Percentiles rank a stretch among this genome's conserved stretches.
phyloP scores from a whole-genome alignment of 257 asterid species.

The Capsicum pubescens region DNA sequence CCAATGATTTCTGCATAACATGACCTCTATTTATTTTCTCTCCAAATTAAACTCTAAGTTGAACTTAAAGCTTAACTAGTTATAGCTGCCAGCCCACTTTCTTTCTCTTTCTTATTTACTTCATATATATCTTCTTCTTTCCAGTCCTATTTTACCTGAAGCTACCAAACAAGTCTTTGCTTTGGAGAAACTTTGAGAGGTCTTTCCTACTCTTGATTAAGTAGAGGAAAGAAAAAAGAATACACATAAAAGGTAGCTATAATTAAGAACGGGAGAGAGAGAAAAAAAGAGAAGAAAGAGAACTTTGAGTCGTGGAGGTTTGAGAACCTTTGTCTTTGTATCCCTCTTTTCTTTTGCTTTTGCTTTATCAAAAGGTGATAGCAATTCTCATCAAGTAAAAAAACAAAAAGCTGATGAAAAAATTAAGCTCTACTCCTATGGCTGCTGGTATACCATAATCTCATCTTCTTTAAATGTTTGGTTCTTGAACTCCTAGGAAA shows the following conservation, averaged over 20 bases:
- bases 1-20: constrained; percentile 58
- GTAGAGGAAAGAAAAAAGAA: constrained; percentile 40
- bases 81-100: not conserved
- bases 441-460: constrained; percentile 24
- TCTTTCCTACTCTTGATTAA: constrained; percentile 57
- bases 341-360: constrained; percentile 46
- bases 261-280: constrained; percentile 33
- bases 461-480: not conserved
- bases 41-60: not conserved
- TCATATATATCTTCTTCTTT: constrained; percentile 30
- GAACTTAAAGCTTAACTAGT: constrained; percentile 28
- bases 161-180: constrained; percentile 38
- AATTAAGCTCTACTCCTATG: not conserved
- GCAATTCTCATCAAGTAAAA: constrained; percentile 48
- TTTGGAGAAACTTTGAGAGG: constrained; percentile 55
- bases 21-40: constrained; percentile 60
- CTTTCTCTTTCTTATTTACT: constrained; percentile 32
- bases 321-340: constrained; percentile 50
- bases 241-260: not conserved
- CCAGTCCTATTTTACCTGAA: constrained; percentile 50
- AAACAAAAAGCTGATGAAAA: not conserved
- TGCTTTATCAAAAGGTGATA: constrained; percentile 49
- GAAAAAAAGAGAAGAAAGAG: not conserved
- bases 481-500: not conserved
- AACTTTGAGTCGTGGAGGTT: constrained; percentile 44